Percentiles rank a stretch among this genome's conserved stretches.
These are phyloP conservation scores for Vigna mungo DNA, from an alignment of 306 rosid genomes.

Conservation along the genomic window DNA sequence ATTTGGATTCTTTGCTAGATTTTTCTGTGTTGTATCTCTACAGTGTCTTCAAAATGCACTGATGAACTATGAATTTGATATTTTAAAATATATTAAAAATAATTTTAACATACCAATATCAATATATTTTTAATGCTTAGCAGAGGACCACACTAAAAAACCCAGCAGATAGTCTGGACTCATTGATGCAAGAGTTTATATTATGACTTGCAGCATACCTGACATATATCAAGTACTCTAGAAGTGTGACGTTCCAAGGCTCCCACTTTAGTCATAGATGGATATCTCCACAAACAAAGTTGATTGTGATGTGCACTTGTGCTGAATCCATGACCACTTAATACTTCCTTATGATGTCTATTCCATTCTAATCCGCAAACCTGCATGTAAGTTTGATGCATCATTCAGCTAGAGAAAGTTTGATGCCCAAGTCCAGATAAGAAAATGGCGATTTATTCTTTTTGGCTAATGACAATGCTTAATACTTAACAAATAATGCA, in stretches of 20 bases:
- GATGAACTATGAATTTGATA: no score
- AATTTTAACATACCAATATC: no score
- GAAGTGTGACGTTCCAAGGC: slow-evolving; percentile 57
- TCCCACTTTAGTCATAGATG: slow-evolving; percentile 72
- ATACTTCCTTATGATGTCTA: slow-evolving; percentile 72
- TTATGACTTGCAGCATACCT: slow-evolving; percentile 52
- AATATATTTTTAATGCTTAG: no score
- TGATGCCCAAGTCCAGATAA: background rate
- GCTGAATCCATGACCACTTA: slow-evolving; percentile 85
- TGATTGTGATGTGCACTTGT: slow-evolving; percentile 49
- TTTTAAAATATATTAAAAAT: no score
- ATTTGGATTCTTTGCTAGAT: no score
- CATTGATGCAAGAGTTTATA: background rate
- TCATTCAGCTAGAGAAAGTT: background rate
- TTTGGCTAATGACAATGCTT: slow-evolving; percentile 27
- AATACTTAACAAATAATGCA: background rate
- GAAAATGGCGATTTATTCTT: slow-evolving; percentile 1
- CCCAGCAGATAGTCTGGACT: no score
- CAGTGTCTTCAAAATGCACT: no score
- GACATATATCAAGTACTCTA: slow-evolving; percentile 73
- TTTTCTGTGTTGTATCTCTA: no score
- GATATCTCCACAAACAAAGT: slow-evolving; percentile 77
- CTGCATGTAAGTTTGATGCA: slow-evolving; percentile 43
- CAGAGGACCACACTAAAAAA: no score
- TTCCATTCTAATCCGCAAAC: slow-evolving; percentile 89